Percentiles rank a stretch among this genome's conserved stretches.
phyloP scores from a whole-genome alignment of 169 alveolate genomes.

The Eimeria praecox region DNA sequence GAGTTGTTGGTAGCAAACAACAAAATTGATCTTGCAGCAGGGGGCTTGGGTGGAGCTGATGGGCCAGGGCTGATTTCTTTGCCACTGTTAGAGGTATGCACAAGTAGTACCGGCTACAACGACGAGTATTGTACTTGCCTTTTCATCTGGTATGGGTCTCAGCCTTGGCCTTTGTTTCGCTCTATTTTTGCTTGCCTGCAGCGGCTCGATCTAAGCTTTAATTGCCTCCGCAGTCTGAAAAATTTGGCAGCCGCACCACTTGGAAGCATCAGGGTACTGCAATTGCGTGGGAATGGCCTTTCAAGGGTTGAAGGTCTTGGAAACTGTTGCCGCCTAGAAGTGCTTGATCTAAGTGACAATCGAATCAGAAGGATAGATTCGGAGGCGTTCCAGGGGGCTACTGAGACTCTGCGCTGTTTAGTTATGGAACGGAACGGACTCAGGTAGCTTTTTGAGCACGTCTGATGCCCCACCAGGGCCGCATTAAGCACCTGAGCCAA shows the following conservation, averaged over 20 bases:
- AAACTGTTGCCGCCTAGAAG: slow-evolving; percentile 40
- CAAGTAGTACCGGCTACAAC: neutral
- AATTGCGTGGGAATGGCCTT: slow-evolving; percentile 70
- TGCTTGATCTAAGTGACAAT: slow-evolving; percentile 75
- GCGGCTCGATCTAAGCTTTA: slow-evolving; percentile 76
- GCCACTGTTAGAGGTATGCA: slow-evolving; percentile 57
- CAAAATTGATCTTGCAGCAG: slow-evolving; percentile 66
- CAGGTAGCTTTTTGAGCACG: slow-evolving; percentile 9
- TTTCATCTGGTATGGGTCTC: neutral
- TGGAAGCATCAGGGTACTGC: slow-evolving; percentile 49
- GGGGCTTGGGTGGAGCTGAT: slow-evolving; percentile 76
- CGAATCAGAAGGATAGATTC: slow-evolving; percentile 67
- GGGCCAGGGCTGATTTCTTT: slow-evolving; percentile 56
- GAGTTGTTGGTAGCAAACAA: slow-evolving; percentile 66
- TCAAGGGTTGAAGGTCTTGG: slow-evolving; percentile 65
- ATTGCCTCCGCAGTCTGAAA: slow-evolving; percentile 22
- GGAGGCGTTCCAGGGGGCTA: slow-evolving; percentile 51
- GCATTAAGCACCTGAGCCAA: neutral
- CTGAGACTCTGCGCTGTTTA: slow-evolving; percentile 35
- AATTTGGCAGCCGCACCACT: slow-evolving; percentile 46
- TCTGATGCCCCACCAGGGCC: neutral
- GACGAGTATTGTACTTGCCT: neutral
- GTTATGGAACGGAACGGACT: slow-evolving; percentile 77
- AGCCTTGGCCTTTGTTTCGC: neutral
- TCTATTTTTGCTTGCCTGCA: neutral